A percentile compares a stretch with the other conserved stretches of the same genome.
Conservation (phyloP, 345 rosid species). For the Dipteronia dyeriana region DNA sequence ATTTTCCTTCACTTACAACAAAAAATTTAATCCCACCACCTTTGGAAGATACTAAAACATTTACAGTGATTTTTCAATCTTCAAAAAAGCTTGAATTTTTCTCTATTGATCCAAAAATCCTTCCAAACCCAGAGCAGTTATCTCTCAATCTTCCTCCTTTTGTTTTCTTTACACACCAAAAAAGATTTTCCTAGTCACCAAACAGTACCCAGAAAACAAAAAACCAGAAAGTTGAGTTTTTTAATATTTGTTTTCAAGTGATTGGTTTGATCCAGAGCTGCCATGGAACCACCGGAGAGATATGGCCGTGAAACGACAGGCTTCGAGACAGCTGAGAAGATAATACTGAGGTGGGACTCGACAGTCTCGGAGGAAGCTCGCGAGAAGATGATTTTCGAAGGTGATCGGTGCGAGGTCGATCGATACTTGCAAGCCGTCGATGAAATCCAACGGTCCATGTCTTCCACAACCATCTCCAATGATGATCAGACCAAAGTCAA, state of each 20-base stretch:
- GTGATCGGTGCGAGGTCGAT: constrained; percentile 73
- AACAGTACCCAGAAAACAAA: background rate
- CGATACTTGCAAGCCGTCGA: constrained; percentile 88
- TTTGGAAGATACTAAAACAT: background rate
- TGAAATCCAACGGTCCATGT: constrained; percentile 69
- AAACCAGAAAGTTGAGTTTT: constrained; percentile 9
- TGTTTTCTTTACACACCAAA: background rate
- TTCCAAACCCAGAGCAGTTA: background rate
- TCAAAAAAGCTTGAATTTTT: constrained; percentile 5
- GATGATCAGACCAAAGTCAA: constrained; percentile 46
- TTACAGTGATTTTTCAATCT: background rate
- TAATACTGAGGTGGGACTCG: constrained; percentile 91
- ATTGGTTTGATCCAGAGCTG: constrained; percentile 10
- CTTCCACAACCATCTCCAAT: constrained; percentile 46
- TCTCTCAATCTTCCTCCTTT: background rate
- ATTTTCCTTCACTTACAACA: background rate
- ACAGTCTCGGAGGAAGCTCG: constrained; percentile 83
- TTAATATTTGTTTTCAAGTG: constrained; percentile 6
- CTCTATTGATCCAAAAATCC: background rate
- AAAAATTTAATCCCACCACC: constrained; percentile 9
- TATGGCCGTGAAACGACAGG: constrained; percentile 8
- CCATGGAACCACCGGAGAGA: constrained; percentile 65
- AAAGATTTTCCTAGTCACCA: background rate
- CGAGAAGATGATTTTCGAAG: constrained; percentile 81
- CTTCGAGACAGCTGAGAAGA: constrained; percentile 65